Evolutionary conservation across 148 eudicot genomes (phyloP).

Genomic region (Oxyria digyna): DNA sequence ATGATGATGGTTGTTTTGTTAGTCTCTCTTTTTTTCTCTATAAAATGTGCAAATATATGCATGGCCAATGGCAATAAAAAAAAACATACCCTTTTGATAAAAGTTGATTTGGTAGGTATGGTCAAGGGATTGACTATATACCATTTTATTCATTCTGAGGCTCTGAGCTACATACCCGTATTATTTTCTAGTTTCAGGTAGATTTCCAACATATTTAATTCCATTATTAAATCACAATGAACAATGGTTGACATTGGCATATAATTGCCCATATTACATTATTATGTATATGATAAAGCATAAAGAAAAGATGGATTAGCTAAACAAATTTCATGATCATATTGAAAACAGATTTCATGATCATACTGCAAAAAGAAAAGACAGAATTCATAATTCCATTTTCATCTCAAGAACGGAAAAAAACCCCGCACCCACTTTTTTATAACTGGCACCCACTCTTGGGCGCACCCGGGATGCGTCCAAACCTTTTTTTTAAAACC

Average conservation of each 20-base stretch:
- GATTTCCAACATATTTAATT: not conserved
- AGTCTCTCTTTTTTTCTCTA: not conserved
- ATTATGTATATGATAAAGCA: not conserved
- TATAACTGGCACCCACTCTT: too few relatives aligned
- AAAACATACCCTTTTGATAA: slow-evolving; percentile 2
- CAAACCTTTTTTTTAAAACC: too few relatives aligned
- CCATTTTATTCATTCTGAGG: not conserved
- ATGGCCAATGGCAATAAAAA: not conserved
- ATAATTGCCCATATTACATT: not conserved
- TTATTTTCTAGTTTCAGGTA: not conserved
- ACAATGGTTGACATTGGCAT: slow-evolving; percentile 4
- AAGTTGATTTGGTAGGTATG: slow-evolving; percentile 1
- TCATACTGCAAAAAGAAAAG: not conserved
- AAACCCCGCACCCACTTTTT: too few relatives aligned
- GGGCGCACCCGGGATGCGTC: too few relatives aligned
- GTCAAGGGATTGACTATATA: slow-evolving; percentile 1
- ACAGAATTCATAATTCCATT: not conserved
- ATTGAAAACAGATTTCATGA: not conserved
- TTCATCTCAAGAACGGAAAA: not conserved
- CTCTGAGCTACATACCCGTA: not conserved
- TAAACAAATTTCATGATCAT: too few relatives aligned
- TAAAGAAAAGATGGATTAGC: not conserved
- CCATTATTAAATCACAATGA: not conserved
- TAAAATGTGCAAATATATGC: not conserved
- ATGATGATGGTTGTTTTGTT: not conserved